A percentile compares a stretch with the other conserved stretches of the same genome.
phyloP scores from a whole-genome alignment of 768 basidiomycete genomes.

The Ramaria sp. region DNA sequence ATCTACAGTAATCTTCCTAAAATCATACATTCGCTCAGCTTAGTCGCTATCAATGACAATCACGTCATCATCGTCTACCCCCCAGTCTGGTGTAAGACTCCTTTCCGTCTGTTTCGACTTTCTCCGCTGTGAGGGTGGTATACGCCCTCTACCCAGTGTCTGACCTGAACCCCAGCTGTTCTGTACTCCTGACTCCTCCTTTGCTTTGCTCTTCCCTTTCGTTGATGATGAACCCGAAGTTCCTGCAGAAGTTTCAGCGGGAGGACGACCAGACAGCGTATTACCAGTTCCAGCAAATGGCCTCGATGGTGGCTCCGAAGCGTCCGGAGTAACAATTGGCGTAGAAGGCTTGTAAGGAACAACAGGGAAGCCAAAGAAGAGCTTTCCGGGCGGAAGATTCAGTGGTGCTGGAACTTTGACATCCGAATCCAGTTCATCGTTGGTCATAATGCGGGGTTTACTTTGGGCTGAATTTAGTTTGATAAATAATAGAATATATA shows the following conservation, averaged over 20 bases:
- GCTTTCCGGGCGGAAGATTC: constrained; percentile 81
- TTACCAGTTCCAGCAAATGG: constrained; percentile 60
- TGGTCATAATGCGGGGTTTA: constrained; percentile 75
- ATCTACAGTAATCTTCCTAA: too few species aligned
- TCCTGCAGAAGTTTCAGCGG: constrained; percentile 3
- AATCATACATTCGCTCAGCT: not conserved
- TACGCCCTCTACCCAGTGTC: constrained; percentile 29
- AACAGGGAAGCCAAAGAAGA: constrained; percentile 94
- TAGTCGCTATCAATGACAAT: constrained; percentile 81
- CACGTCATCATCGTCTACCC: constrained; percentile 67
- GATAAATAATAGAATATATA: not conserved
- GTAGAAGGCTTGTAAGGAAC: constrained; percentile 41
- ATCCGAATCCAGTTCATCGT: constrained; percentile 60
- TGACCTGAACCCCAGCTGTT: constrained; percentile 28
- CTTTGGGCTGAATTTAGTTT: constrained; percentile 30
- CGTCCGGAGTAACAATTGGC: constrained; percentile 24
- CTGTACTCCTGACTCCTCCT: constrained; percentile 24
- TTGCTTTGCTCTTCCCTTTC: constrained; percentile 46
- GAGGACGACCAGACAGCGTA: constrained; percentile 45
- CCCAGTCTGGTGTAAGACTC: constrained; percentile 72
- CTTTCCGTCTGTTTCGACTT: constrained; percentile 31
- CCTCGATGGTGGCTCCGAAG: constrained; percentile 26
- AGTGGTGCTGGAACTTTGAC: constrained; percentile 81
- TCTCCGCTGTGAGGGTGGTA: constrained; percentile 18
- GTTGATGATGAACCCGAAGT: constrained; percentile 22